These are phyloP conservation scores for Leccinum huronense DNA, from an alignment of 1,284 basidiomycete genomes.

Conservation along the genomic window DNA sequence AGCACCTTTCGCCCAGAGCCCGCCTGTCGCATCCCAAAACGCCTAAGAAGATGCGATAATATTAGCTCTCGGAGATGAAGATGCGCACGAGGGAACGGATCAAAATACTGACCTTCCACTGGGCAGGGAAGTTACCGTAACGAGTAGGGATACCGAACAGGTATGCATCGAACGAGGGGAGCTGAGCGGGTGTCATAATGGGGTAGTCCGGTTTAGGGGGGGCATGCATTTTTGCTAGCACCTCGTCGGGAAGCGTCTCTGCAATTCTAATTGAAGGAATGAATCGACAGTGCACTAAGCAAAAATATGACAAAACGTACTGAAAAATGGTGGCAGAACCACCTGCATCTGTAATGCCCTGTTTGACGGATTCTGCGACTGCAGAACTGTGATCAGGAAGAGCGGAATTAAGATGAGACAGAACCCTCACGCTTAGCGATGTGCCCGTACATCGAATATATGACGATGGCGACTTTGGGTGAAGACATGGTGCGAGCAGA, in stretches of 20 bases:
- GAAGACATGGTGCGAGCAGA: constrained; percentile 24
- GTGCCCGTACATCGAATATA: constrained; percentile 54
- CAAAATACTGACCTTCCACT: constrained; percentile 35
- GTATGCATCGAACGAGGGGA: constrained; percentile 41
- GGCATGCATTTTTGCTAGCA: constrained; percentile 58
- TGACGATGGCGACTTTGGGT: constrained; percentile 44
- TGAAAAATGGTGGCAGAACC: constrained; percentile 48
- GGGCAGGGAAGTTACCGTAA: constrained; percentile 39
- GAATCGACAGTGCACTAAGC: background rate
- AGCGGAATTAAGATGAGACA: background rate
- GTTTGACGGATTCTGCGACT: constrained; percentile 52
- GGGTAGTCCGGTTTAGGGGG: constrained; percentile 46
- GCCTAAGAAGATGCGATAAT: constrained; percentile 27
- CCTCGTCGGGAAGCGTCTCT: constrained; percentile 56
- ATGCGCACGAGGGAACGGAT: background rate
- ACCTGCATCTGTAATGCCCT: constrained; percentile 48
- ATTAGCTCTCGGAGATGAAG: constrained; percentile 7
- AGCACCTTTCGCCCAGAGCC: constrained; percentile 47
- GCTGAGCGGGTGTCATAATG: constrained; percentile 44
- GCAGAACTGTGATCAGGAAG: constrained; percentile 6
- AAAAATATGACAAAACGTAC: constrained; percentile 19
- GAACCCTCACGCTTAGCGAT: constrained; percentile 38
- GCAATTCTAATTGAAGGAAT: constrained; percentile 36
- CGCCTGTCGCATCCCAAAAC: constrained; percentile 54
- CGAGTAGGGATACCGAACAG: constrained; percentile 51